These are phyloP conservation scores for Somion occarium DNA, from an alignment of 1,284 basidiomycete genomes.

Conservation along the genomic window DNA sequence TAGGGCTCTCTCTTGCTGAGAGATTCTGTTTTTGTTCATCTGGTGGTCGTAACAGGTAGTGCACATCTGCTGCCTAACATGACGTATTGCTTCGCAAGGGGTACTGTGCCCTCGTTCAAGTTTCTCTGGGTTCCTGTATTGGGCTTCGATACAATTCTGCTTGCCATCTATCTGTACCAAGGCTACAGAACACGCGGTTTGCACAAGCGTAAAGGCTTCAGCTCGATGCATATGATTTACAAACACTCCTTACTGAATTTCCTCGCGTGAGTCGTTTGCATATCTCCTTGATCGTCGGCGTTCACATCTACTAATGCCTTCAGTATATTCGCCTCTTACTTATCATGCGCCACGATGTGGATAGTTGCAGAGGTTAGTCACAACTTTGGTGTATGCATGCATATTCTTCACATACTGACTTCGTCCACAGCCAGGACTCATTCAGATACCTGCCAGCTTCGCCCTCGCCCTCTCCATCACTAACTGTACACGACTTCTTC, in stretches of 20 bases:
- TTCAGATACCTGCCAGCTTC: slow-evolving; percentile 22
- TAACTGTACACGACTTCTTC: slow-evolving; percentile 24
- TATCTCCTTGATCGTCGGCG: not conserved
- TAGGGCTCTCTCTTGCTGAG: slow-evolving; percentile 2
- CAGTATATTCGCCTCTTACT: slow-evolving; percentile 22
- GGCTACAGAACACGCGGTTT: slow-evolving; percentile 12
- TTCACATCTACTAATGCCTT: not conserved
- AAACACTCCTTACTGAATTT: slow-evolving; percentile 23
- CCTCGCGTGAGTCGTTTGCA: slow-evolving; percentile 17
- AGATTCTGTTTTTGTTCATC: not conserved
- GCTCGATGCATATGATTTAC: slow-evolving; percentile 23
- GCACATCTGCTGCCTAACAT: slow-evolving; percentile 12
- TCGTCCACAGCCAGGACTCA: slow-evolving; percentile 15
- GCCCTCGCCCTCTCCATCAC: slow-evolving; percentile 23
- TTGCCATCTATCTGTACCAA: slow-evolving; percentile 20
- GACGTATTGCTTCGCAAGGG: slow-evolving; percentile 17
- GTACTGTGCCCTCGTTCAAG: slow-evolving; percentile 13
- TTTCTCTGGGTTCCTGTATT: slow-evolving; percentile 24
- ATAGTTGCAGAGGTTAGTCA: slow-evolving; percentile 15
- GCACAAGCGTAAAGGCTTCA: slow-evolving; percentile 7
- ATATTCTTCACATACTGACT: not conserved
- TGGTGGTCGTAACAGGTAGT: slow-evolving; percentile 9
- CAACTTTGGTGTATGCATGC: not conserved
- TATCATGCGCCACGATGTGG: slow-evolving; percentile 23
- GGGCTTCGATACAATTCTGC: slow-evolving; percentile 17